Evolutionary conservation across 306 rosid species (phyloP).

Genomic region (Boehmeria nivea): DNA sequence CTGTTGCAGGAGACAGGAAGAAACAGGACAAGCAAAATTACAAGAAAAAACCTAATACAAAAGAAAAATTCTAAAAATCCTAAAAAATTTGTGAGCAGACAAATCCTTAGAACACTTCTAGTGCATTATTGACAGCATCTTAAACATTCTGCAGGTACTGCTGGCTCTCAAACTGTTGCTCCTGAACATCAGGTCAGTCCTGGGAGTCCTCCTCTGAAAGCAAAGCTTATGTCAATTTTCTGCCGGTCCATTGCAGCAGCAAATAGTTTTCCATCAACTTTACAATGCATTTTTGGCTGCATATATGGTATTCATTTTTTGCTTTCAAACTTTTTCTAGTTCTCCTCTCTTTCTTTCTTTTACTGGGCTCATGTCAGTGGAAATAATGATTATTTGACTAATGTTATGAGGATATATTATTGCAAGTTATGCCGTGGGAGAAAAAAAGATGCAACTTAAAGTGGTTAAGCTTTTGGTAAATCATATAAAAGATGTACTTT

Average conservation of each 20-base stretch:
- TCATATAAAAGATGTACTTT: not conserved
- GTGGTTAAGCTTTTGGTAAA: not conserved
- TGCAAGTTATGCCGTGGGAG: not conserved
- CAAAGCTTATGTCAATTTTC: conserved; percentile 81
- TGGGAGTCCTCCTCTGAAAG: conserved; percentile 63
- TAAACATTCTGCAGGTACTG: conserved; percentile 47
- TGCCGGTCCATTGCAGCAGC: conserved; percentile 92
- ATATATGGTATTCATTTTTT: conserved; percentile 60
- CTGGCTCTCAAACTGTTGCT: conserved; percentile 51
- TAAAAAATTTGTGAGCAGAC: no score
- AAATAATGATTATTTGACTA: not conserved
- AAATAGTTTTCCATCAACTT: conserved; percentile 84
- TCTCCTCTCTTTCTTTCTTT: not conserved
- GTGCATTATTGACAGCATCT: conserved; percentile 21
- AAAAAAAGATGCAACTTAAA: not conserved
- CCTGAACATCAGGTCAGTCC: conserved; percentile 73
- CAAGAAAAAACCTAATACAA: no score
- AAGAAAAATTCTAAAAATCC: no score
- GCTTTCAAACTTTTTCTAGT: conserved; percentile 8
- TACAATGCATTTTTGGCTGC: conserved; percentile 96
- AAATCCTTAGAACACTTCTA: conserved; percentile 14
- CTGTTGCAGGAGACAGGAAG: no score
- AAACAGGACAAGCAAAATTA: no score
- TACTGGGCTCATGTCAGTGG: not conserved
- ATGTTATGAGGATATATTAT: not conserved